Evolutionary conservation across 2,329 filamentous ascomycete genomes (phyloP).

Genomic region (Triangularia setosa): DNA sequence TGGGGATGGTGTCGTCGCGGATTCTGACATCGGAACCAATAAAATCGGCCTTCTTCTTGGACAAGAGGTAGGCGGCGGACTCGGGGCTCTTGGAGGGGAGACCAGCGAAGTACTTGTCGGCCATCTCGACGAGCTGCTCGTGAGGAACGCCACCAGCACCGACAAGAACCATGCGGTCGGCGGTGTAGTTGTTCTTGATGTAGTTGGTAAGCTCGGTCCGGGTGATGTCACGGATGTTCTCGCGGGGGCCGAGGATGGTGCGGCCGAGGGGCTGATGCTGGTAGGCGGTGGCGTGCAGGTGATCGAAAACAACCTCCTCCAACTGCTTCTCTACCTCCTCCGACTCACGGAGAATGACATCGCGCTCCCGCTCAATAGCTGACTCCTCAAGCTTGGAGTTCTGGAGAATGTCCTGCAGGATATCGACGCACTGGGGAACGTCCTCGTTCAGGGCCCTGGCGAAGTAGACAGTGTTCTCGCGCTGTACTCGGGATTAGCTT

Average conservation of each 20-base stretch:
- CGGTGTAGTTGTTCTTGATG: slow-evolving; percentile 99
- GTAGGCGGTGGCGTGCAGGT: slow-evolving; percentile 97
- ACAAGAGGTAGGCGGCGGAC: slow-evolving; percentile 68
- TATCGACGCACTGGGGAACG: slow-evolving; percentile 93
- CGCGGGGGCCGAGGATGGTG: slow-evolving; percentile 93
- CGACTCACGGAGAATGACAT: slow-evolving; percentile 97
- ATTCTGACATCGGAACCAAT: slow-evolving; percentile 93
- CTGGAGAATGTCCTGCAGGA: slow-evolving; percentile 97
- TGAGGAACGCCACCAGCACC: slow-evolving; percentile 92
- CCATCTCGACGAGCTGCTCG: slow-evolving; percentile 88
- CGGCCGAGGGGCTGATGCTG: slow-evolving; percentile 93
- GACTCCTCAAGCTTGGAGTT: slow-evolving; percentile 95
- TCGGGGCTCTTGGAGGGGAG: slow-evolving; percentile 73
- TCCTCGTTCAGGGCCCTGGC: slow-evolving; percentile 99
- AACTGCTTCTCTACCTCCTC: slow-evolving; percentile 99
- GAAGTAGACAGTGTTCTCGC: slow-evolving; percentile 99
- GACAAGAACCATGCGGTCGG: slow-evolving; percentile 98
- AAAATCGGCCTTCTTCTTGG: slow-evolving; percentile 89
- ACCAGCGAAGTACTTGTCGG: slow-evolving; percentile 88
- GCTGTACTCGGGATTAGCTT: slow-evolving; percentile 46
- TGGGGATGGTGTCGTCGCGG: slow-evolving; percentile 92
- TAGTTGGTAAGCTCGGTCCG: slow-evolving; percentile 88
- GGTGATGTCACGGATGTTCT: slow-evolving; percentile 97
- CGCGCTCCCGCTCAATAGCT: slow-evolving; percentile 95
- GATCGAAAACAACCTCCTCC: slow-evolving; percentile 99